These are phyloP conservation scores for Fusarium lateritium DNA, from an alignment of 2,329 filamentous ascomycete genomes.

Conservation along the genomic window DNA sequence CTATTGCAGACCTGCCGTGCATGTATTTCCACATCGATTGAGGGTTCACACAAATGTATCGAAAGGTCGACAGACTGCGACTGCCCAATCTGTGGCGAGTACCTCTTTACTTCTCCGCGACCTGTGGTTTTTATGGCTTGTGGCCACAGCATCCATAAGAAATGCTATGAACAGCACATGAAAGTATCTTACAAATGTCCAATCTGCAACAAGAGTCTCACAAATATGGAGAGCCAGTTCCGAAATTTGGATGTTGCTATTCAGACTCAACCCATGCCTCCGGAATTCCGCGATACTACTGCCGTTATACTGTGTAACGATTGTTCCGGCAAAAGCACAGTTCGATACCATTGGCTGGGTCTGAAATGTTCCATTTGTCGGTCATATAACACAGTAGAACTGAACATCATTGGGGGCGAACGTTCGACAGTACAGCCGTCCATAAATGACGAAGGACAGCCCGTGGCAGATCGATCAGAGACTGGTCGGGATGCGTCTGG, in stretches of 20 bases:
- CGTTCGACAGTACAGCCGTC: conserved; percentile 48
- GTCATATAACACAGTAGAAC: conserved; percentile 78
- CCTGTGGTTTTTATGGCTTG: conserved; percentile 95
- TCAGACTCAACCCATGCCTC: conserved; percentile 90
- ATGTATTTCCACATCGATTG: conserved; percentile 91
- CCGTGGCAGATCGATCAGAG: conserved; percentile 18
- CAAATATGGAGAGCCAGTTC: conserved; percentile 98
- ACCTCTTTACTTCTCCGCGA: conserved; percentile 92
- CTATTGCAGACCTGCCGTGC: conserved; percentile 83
- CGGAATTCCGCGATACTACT: conserved; percentile 82
- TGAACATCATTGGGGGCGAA: conserved; percentile 69
- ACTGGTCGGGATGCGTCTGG: conserved; percentile 25
- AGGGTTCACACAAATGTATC: conserved; percentile 90
- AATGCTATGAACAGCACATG: conserved; percentile 91
- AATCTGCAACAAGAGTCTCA: conserved; percentile 95
- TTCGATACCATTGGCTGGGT: conserved; percentile 94
- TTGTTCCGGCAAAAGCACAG: conserved; percentile 88
- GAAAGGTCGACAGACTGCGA: conserved; percentile 95
- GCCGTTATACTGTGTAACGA: conserved; percentile 95
- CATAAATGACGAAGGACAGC: conserved; percentile 43
- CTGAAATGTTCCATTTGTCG: conserved; percentile 85
- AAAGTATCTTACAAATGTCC: conserved; percentile 94
- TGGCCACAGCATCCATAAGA: conserved; percentile 94
- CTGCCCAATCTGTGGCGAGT: conserved; percentile 96
- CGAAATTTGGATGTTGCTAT: conserved; percentile 91